A percentile compares a stretch with the other conserved stretches of the same genome.
Evolutionary conservation across 441 rosid genomes (phyloP).

Genomic region (Gossypium aridum): DNA sequence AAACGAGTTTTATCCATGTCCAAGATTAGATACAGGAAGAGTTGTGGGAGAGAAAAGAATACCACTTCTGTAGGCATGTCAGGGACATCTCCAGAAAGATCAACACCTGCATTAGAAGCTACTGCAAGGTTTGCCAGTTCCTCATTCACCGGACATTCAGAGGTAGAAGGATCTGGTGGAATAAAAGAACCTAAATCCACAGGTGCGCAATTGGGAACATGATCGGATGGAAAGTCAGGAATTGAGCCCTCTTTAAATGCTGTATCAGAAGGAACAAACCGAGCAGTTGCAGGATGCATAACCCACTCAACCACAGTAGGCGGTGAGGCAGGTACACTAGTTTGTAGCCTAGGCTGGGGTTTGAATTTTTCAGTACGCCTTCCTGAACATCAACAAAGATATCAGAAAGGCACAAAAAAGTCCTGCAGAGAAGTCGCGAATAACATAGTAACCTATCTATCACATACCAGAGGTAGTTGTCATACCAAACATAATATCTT

Average conservation of each 20-base stretch:
- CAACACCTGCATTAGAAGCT: constrained; percentile 17
- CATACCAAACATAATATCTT: constrained; percentile 26
- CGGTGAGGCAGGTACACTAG: constrained; percentile 5
- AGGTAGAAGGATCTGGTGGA: constrained; percentile 20
- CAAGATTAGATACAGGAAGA: background rate
- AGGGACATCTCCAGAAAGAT: constrained; percentile 21
- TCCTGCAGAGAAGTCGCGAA: background rate
- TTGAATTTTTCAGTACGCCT: constrained; percentile 33
- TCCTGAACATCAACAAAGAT: constrained; percentile 27
- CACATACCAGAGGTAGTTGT: constrained; percentile 33
- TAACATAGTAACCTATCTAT: constrained; percentile 8
- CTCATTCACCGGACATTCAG: constrained; percentile 32
- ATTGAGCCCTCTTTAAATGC: constrained; percentile 24
- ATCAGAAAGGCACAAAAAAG: background rate
- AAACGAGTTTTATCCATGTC: background rate
- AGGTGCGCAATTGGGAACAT: constrained; percentile 32
- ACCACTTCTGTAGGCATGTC: constrained; percentile 32
- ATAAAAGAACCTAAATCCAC: constrained; percentile 21
- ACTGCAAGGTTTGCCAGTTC: constrained; percentile 28
- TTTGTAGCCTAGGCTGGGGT: constrained; percentile 38
- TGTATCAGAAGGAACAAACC: constrained; percentile 23
- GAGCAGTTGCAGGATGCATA: constrained; percentile 16
- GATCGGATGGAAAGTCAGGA: constrained; percentile 25
- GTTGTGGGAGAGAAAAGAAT: constrained; percentile 8
- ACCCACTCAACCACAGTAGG: constrained; percentile 24